Evolutionary conservation across 176 grass and related monocot genomes (phyloP).

Genomic region (Eremochloa ophiuroides): DNA sequence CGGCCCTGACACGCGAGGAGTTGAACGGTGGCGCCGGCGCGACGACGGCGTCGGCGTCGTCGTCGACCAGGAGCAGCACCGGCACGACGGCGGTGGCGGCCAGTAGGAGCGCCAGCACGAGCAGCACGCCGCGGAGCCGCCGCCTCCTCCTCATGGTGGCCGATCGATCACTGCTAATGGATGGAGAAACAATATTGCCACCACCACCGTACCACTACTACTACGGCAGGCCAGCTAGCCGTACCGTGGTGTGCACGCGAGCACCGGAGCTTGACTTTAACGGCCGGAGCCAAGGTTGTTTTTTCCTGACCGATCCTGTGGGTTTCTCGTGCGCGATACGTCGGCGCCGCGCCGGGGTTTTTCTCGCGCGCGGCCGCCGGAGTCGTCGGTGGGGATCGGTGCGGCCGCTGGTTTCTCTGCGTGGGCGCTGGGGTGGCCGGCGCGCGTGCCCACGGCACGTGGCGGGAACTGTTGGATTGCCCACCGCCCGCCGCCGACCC

Average conservation of each 20-base stretch:
- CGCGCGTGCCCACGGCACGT: conserved; percentile 11
- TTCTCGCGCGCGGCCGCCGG: not conserved
- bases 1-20: conserved; percentile 11
- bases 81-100: conserved; percentile 27
- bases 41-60: not conserved
- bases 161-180: not conserved
- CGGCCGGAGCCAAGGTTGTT: not conserved
- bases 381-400: not conserved
- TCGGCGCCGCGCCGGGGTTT: not conserved
- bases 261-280: not conserved
- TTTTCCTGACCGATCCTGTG: not conserved
- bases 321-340: not conserved
- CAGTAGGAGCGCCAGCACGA: conserved; percentile 24
- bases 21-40: conserved; percentile 23
- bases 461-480: not conserved
- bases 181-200: too few relatives aligned
- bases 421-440: too few relatives aligned
- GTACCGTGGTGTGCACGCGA: not conserved
- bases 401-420: not conserved
- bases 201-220: too few relatives aligned
- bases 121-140: conserved; percentile 25
- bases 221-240: not conserved
- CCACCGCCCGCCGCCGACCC: too few relatives aligned
- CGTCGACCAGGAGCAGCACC: conserved; percentile 14
- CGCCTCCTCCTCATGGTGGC: conserved; percentile 20